Percentiles rank a stretch among this genome's conserved stretches.
phyloP scores from a whole-genome alignment of 2,329 filamentous ascomycete species.

The Fusarium guadeloupense region DNA sequence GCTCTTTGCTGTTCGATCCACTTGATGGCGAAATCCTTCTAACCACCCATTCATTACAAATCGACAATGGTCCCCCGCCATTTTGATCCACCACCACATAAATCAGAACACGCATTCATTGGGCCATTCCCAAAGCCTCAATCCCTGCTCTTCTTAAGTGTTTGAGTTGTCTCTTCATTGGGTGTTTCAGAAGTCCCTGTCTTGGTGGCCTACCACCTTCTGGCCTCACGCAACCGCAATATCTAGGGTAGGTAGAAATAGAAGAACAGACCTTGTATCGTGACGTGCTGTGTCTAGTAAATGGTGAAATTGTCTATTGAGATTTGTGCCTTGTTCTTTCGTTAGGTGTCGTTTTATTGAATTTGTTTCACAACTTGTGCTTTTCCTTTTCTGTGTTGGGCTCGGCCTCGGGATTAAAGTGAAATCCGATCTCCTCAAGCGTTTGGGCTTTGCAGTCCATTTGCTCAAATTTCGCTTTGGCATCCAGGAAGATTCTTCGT shows the following conservation, averaged over 20 bases:
- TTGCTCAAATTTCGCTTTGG: conserved; percentile 76
- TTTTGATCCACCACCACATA: conserved; percentile 39
- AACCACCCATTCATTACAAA: conserved; percentile 39
- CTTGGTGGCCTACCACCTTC: background rate
- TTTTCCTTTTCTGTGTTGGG: conserved; percentile 1
- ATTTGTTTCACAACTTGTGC: background rate
- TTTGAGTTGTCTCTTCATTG: background rate
- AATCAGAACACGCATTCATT: conserved; percentile 26
- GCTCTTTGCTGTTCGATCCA: conserved; percentile 15
- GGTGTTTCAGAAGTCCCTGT: conserved; percentile 6
- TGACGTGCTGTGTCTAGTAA: conserved; percentile 9
- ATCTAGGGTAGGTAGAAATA: background rate
- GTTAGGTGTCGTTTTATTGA: background rate
- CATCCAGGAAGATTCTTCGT: conserved; percentile 71
- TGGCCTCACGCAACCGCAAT: background rate
- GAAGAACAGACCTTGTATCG: conserved; percentile 10
- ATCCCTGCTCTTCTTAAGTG: conserved; percentile 19
- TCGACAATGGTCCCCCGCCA: conserved; percentile 36
- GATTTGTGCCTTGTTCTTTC: background rate
- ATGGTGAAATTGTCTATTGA: conserved; percentile 18
- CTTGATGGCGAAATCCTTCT: conserved; percentile 35
- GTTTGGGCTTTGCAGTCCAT: conserved; percentile 71
- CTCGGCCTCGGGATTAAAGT: conserved; percentile 53
- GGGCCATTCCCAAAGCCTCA: conserved; percentile 28
- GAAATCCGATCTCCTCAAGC: conserved; percentile 77